Conservation (phyloP, 2,329 filamentous ascomycete species). For the Blumeria hordei region DNA sequence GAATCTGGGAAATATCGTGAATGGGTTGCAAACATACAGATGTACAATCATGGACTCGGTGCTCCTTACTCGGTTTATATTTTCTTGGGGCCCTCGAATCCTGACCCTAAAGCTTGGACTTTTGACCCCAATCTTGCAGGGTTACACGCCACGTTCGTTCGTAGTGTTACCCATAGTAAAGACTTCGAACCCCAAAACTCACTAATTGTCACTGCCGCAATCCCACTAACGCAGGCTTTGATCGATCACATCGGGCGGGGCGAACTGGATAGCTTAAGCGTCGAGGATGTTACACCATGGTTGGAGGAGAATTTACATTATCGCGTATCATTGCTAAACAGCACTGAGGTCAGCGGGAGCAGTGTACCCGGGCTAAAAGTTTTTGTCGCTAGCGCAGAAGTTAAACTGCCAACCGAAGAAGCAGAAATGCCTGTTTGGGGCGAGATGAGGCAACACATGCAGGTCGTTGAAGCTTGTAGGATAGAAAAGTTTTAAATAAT, state of each 20-base stretch:
- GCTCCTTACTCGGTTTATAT: constrained; percentile 41
- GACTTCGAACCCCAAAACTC: constrained; percentile 2
- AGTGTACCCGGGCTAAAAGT: constrained; percentile 10
- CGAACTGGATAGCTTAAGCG: constrained; percentile 14
- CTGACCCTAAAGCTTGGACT: constrained; percentile 9
- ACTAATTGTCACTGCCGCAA: constrained; percentile 17
- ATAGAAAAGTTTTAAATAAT: no score
- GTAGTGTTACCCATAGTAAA: constrained; percentile 2
- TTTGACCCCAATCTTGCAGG: constrained; percentile 13
- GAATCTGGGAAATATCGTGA: constrained; percentile 21
- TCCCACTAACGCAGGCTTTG: constrained; percentile 21
- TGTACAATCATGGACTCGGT: constrained; percentile 32
- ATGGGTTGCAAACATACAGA: constrained; percentile 43
- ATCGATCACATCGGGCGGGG: constrained; percentile 11
- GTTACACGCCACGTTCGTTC: constrained; percentile 17
- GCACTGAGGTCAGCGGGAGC: constrained; percentile 5
- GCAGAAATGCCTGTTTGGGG: constrained; percentile 6
- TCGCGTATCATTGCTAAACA: constrained; percentile 8
- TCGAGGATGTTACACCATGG: constrained; percentile 9
- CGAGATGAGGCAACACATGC: constrained; percentile 3
- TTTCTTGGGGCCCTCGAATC: constrained; percentile 29
- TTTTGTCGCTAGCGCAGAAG: constrained; percentile 8
- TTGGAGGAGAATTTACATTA: constrained; percentile 11
- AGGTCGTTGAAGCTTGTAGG: no score
- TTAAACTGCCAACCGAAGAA: constrained; percentile 4